Conservation (phyloP, 1,139 yeast genomes). For the Hyphopichia wangnamkhiaoensis region DNA sequence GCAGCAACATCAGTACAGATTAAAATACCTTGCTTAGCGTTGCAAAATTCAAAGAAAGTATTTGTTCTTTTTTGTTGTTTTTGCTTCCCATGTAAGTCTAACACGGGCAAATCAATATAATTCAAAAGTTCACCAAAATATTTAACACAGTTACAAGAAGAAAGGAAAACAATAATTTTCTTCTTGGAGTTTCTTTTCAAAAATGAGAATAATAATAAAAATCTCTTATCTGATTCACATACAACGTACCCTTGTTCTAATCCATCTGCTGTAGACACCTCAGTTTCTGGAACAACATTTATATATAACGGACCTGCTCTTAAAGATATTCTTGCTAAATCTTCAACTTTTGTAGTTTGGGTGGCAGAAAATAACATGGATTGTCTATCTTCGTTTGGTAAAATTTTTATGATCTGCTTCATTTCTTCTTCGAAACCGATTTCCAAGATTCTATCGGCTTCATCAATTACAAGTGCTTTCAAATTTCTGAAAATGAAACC, state of each 20-base stretch:
- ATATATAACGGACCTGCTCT: conserved; percentile 95
- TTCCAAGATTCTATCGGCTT: conserved; percentile 95
- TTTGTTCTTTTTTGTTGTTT: conserved; percentile 98
- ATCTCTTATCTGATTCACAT: conserved; percentile 94
- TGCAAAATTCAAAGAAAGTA: conserved; percentile 96
- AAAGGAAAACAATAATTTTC: conserved; percentile 88
- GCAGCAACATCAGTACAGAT: conserved; percentile 98
- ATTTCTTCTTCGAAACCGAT: conserved; percentile 98
- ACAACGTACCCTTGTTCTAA: conserved; percentile 98
- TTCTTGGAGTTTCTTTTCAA: conserved; percentile 88
- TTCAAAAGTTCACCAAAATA: conserved; percentile 92
- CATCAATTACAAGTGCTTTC: conserved; percentile 92
- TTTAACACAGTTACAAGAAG: conserved; percentile 96
- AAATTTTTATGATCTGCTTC: conserved; percentile 91
- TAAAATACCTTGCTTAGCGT: conserved; percentile 90
- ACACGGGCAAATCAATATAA: conserved; percentile 93
- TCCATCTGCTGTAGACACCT: conserved; percentile 91
- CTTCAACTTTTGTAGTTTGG: conserved; percentile 98
- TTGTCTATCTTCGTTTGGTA: conserved; percentile 94
- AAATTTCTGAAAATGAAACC: conserved; percentile 94
- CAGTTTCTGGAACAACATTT: conserved; percentile 84
- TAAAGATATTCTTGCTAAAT: conserved; percentile 92
- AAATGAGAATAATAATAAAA: conserved; percentile 85
- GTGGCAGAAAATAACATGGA: conserved; percentile 98
- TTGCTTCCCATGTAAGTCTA: conserved; percentile 96